These are phyloP conservation scores for Rhodotorula paludigena DNA, from an alignment of 768 basidiomycete species.

Conservation along the genomic window DNA sequence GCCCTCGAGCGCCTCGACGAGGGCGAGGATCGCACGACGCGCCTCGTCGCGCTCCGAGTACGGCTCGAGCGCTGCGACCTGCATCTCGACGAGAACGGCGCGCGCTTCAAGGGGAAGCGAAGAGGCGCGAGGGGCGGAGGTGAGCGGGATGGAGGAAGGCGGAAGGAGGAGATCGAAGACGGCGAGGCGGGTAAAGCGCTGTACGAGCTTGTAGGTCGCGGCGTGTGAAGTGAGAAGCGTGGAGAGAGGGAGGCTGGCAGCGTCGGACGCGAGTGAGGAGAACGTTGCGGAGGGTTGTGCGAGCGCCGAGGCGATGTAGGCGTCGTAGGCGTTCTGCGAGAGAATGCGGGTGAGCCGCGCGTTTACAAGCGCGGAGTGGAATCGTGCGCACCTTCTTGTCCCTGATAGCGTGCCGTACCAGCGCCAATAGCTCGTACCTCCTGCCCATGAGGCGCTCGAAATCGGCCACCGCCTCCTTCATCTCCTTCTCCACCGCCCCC, in stretches of 20 bases:
- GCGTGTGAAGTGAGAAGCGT: conserved; percentile 13
- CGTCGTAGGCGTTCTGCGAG: conserved; percentile 38
- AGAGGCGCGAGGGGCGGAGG: conserved; percentile 19
- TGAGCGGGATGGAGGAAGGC: conserved; percentile 14
- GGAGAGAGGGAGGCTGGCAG: not conserved
- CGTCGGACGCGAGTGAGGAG: not conserved
- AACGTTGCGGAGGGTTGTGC: not conserved
- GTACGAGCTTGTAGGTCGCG: conserved; percentile 12
- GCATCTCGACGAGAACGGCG: conserved; percentile 43
- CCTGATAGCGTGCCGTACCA: conserved; percentile 70
- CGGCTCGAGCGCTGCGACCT: conserved; percentile 34
- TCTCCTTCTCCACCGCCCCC: not conserved
- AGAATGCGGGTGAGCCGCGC: no score
- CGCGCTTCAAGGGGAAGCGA: not conserved
- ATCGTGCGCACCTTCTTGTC: conserved; percentile 61
- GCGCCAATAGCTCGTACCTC: conserved; percentile 74
- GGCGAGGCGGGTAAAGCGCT: conserved; percentile 33
- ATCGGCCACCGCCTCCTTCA: conserved; percentile 10
- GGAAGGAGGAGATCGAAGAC: conserved; percentile 40
- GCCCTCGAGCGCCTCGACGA: conserved; percentile 55
- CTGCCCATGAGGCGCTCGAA: conserved; percentile 56
- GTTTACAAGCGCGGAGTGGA: no score
- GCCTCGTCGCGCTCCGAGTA: conserved; percentile 37
- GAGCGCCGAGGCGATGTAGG: conserved; percentile 26
- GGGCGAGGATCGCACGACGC: conserved; percentile 28